Conservation (phyloP, 768 basidiomycete genomes). For the Lactarius pseudohatsudake region DNA sequence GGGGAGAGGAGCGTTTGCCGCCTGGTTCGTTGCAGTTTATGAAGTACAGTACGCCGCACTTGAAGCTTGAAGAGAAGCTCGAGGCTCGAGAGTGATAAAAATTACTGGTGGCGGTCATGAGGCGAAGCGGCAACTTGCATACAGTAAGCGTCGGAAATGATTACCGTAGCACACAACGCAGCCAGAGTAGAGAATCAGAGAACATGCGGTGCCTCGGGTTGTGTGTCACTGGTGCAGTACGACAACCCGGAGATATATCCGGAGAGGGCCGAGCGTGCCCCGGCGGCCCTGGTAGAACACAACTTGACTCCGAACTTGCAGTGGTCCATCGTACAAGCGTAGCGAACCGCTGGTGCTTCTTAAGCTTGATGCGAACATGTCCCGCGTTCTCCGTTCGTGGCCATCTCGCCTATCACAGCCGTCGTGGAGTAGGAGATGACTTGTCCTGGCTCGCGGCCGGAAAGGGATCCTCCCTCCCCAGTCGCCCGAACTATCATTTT, state of each 20-base stretch:
- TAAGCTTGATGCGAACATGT: conserved; percentile 23
- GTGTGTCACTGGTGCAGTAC: no score
- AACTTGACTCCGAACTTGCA: background rate
- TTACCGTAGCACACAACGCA: no score
- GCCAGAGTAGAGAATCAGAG: no score
- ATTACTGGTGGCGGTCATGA: no score
- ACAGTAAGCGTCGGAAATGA: no score
- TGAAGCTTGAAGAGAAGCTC: no score
- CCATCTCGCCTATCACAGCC: conserved; percentile 2
- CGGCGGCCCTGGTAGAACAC: background rate
- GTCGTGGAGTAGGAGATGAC: background rate
- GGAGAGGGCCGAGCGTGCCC: background rate
- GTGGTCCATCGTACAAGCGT: background rate
- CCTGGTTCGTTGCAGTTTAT: no score
- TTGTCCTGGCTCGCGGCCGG: background rate
- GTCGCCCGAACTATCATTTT: conserved; percentile 21
- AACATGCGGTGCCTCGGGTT: background rate
- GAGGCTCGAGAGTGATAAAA: no score
- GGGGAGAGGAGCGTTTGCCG: no score
- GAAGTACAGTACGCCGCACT: no score
- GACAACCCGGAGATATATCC: background rate
- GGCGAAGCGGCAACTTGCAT: no score
- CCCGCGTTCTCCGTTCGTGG: background rate
- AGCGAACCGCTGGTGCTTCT: background rate
- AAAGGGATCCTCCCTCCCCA: conserved; percentile 16